Evolutionary conservation across 2,329 filamentous ascomycete species (phyloP).

Genomic region (Aspergillus fijiensis): DNA sequence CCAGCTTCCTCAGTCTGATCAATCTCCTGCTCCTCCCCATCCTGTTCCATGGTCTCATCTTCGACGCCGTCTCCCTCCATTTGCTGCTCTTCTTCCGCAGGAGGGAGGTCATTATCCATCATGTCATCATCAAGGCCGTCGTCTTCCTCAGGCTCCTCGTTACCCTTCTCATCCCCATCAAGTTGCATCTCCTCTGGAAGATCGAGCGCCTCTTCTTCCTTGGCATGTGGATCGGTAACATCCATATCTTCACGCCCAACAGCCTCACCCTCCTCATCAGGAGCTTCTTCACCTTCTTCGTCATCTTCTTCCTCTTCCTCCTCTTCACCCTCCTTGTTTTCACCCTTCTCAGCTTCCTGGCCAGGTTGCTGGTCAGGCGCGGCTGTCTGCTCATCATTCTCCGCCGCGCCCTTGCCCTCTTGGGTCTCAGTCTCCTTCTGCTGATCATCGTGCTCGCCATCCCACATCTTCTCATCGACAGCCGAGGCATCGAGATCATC

Average conservation of each 20-base stretch:
- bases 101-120: slow-evolving; percentile 42
- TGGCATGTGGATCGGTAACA: slow-evolving; percentile 69
- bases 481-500: slow-evolving; percentile 86
- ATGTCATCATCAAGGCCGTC: slow-evolving; percentile 49
- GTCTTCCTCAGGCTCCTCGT: slow-evolving; percentile 39
- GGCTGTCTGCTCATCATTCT: slow-evolving; percentile 59
- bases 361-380: slow-evolving; percentile 51
- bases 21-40: slow-evolving; percentile 29
- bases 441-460: slow-evolving; percentile 71
- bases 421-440: slow-evolving; percentile 74
- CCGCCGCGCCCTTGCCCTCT: slow-evolving; percentile 51
- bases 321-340: slow-evolving; percentile 52
- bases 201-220: slow-evolving; percentile 79
- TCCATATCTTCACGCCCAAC: slow-evolving; percentile 64
- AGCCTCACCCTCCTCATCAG: slow-evolving; percentile 61
- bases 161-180: slow-evolving; percentile 64
- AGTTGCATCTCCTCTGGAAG: slow-evolving; percentile 86
- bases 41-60: slow-evolving; percentile 32
- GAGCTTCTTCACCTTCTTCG: slow-evolving; percentile 48
- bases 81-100: slow-evolving; percentile 36
- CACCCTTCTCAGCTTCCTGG: slow-evolving; percentile 39
- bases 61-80: slow-evolving; percentile 31
- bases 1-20: slow-evolving; percentile 37
- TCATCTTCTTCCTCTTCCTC: slow-evolving; percentile 61
- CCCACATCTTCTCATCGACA: slow-evolving; percentile 99